Evolutionary conservation across 805 yeast species (phyloP).

Genomic region (Deakozyma indianensis): DNA sequence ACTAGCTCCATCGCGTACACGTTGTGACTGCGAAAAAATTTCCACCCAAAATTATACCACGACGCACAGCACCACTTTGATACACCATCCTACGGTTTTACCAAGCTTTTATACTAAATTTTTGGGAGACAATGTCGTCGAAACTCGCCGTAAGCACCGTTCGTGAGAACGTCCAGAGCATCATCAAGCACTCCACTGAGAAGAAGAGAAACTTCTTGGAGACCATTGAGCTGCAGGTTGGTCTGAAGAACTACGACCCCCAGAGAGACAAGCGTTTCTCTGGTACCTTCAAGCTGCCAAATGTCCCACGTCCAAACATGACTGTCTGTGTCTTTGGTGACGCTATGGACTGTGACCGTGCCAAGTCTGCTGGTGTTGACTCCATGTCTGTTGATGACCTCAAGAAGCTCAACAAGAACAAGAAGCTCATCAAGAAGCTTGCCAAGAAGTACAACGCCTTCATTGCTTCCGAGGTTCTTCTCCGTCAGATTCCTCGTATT

Average conservation of each 20-base stretch:
- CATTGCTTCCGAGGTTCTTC: constrained; percentile 97
- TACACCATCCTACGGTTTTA: constrained; percentile 1
- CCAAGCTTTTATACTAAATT: constrained; percentile 12
- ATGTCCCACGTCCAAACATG: constrained; percentile 99
- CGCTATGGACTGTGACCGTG: constrained; percentile 99
- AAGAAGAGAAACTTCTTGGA: constrained; percentile 99
- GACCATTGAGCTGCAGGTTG: constrained; percentile 99
- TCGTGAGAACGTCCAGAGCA: constrained; percentile 90
- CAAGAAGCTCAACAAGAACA: constrained; percentile 99
- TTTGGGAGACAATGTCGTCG: constrained; percentile 24
- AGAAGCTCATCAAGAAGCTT: constrained; percentile 97
- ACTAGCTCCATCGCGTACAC: no score
- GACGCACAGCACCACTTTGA: no score
- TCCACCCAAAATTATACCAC: no score
- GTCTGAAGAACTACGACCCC: constrained; percentile 99
- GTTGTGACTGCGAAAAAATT: no score
- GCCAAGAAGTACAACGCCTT: constrained; percentile 99
- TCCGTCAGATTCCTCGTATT: constrained; percentile 99
- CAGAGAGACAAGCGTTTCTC: constrained; percentile 99
- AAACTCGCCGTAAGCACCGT: constrained; percentile 86
- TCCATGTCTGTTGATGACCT: constrained; percentile 99
- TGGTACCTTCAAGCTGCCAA: constrained; percentile 96
- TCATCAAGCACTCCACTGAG: constrained; percentile 79
- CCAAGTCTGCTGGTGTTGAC: constrained; percentile 97
- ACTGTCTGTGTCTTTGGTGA: constrained; percentile 99